A percentile compares a stretch with the other conserved stretches of the same genome.
Evolutionary conservation across 2,329 filamentous ascomycete genomes (phyloP).

Genomic region (Talaromyces sp.): DNA sequence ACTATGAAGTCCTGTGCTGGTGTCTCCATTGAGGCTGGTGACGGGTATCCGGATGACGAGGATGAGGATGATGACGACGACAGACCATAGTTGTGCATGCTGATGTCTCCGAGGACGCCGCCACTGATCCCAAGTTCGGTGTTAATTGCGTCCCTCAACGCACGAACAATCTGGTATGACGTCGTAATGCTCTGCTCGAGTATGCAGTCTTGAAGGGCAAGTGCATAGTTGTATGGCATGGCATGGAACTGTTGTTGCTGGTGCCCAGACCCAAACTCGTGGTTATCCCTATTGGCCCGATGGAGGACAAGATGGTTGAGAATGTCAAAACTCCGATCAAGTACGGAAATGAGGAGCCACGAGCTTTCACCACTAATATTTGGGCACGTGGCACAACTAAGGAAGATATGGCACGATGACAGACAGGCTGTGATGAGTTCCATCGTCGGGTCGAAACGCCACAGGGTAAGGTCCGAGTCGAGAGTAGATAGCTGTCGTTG

Average conservation of each 20-base stretch:
- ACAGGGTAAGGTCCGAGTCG: slow-evolving; percentile 20
- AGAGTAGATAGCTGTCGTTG: slow-evolving; percentile 32
- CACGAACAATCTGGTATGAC: slow-evolving; percentile 6
- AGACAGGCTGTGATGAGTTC: slow-evolving; percentile 31
- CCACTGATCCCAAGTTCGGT: neutral
- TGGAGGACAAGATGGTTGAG: slow-evolving; percentile 30
- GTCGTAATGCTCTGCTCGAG: slow-evolving; percentile 8
- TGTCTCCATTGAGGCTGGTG: neutral
- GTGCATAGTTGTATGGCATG: slow-evolving; percentile 5
- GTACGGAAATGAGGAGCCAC: slow-evolving; percentile 28
- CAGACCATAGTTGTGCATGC: neutral
- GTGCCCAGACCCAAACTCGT: neutral
- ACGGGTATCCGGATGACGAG: neutral
- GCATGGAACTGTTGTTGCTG: neutral
- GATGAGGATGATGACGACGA: slow-evolving; percentile 1
- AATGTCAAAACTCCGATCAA: slow-evolving; percentile 31
- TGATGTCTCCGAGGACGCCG: neutral
- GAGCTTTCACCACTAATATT: slow-evolving; percentile 29
- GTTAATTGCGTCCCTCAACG: slow-evolving; percentile 2
- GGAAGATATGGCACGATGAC: slow-evolving; percentile 28
- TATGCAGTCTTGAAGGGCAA: slow-evolving; percentile 8
- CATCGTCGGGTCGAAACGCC: slow-evolving; percentile 33
- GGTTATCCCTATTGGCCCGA: neutral
- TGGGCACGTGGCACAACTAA: slow-evolving; percentile 30
- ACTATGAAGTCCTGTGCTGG: neutral